Conservation (phyloP, 2,329 filamentous ascomycete genomes). For the Pyrenochaeta sp. region DNA sequence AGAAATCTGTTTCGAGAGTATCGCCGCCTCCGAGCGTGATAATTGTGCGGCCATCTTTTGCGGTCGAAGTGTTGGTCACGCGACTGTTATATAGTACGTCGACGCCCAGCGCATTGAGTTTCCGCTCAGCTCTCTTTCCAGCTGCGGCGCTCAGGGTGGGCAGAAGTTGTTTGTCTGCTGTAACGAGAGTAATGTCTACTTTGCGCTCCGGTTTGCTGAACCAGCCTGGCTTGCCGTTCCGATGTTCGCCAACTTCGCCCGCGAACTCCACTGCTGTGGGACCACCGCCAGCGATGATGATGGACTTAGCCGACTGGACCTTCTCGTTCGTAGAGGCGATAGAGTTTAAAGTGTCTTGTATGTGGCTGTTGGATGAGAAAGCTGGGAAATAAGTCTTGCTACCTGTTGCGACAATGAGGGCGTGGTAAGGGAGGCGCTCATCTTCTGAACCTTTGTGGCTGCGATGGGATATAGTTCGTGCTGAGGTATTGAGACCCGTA, state of each 20-base stretch:
- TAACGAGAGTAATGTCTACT: slow-evolving; percentile 56
- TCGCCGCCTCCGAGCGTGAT: slow-evolving; percentile 54
- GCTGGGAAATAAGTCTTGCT: slow-evolving; percentile 56
- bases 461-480: slow-evolving; percentile 56
- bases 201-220: slow-evolving; percentile 43
- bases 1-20: slow-evolving; percentile 59
- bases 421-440: slow-evolving; percentile 57
- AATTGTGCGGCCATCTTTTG: slow-evolving; percentile 52
- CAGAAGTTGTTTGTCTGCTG: slow-evolving; percentile 52
- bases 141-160: slow-evolving; percentile 52
- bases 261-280: slow-evolving; percentile 60
- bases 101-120: slow-evolving; percentile 59
- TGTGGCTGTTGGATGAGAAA: slow-evolving; percentile 53
- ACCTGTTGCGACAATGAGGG: slow-evolving; percentile 66
- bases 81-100: slow-evolving; percentile 52
- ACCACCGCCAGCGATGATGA: slow-evolving; percentile 60
- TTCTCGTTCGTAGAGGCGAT: slow-evolving; percentile 48
- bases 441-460: slow-evolving; percentile 32
- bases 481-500: slow-evolving; percentile 55
- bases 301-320: slow-evolving; percentile 51
- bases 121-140: slow-evolving; percentile 53
- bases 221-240: slow-evolving; percentile 52
- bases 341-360: slow-evolving; percentile 33
- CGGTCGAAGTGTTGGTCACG: slow-evolving; percentile 33
- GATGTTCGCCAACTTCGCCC: slow-evolving; percentile 57